Evolutionary conservation across 495 filamentous ascomycete genomes (phyloP).

Genomic region (Parachaetomium inaequale): DNA sequence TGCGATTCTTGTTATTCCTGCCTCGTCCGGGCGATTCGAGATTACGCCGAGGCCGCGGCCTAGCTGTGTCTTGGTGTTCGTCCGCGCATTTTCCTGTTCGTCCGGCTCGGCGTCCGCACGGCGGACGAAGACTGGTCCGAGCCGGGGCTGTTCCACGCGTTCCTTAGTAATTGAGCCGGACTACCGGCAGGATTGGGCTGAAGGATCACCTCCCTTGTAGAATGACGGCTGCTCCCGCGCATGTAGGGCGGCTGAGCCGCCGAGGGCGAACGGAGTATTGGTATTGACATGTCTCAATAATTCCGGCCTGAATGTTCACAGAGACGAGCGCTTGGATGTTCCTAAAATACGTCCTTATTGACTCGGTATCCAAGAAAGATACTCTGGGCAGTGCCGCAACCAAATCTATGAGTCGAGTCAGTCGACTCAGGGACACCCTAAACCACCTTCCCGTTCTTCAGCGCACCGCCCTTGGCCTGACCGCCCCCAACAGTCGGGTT

Average conservation of each 20-base stretch:
- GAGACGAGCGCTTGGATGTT: neutral
- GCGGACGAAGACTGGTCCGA: neutral
- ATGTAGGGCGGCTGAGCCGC: no score
- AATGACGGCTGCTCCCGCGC: neutral
- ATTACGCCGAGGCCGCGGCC: no score
- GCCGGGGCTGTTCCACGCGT: neutral
- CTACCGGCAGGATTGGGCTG: neutral
- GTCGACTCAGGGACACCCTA: neutral
- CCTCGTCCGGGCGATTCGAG: no score
- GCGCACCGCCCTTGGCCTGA: slow-evolving; percentile 35
- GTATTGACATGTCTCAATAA: no score
- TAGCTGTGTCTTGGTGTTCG: no score
- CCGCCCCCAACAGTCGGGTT: slow-evolving; percentile 27
- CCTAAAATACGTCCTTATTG: neutral
- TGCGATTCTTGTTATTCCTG: no score
- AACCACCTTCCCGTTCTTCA: slow-evolving; percentile 17
- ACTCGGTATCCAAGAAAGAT: neutral
- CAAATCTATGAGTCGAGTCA: neutral
- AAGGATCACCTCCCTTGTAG: neutral
- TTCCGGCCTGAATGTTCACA: no score
- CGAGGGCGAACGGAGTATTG: no score
- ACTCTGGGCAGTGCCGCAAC: neutral
- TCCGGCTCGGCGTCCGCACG: neutral
- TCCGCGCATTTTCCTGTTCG: no score
- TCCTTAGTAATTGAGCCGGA: neutral